phyloP scores from a whole-genome alignment of 2,329 filamentous ascomycete genomes.

The Penicillium nordicum region DNA sequence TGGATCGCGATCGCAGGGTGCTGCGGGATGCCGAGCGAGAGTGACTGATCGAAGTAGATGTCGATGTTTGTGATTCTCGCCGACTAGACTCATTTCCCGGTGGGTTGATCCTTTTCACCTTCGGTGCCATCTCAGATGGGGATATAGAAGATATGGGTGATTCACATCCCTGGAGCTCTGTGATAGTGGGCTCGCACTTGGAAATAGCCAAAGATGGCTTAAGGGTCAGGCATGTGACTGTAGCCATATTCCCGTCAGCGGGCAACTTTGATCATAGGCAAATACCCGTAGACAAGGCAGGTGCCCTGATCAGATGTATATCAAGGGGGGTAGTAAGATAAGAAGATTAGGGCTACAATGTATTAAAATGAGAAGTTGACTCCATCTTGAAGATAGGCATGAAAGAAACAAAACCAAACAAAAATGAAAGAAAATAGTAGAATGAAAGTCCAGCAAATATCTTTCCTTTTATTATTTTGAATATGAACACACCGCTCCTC shows the following conservation, averaged over 20 bases:
- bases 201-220: slow-evolving; percentile 9
- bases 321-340: neutral
- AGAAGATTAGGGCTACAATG: slow-evolving; percentile 17
- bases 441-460: neutral
- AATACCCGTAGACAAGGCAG: neutral
- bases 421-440: neutral
- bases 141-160: slow-evolving; percentile 4
- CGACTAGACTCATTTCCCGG: slow-evolving; percentile 6
- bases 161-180: slow-evolving; percentile 16
- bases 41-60: slow-evolving; percentile 29
- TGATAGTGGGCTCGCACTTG: slow-evolving; percentile 14
- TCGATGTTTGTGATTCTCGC: slow-evolving; percentile 28
- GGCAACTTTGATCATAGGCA: neutral
- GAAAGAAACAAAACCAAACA: neutral
- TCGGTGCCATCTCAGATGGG: slow-evolving; percentile 15
- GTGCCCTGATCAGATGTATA: neutral
- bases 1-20: slow-evolving; percentile 28
- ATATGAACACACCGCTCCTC: slow-evolving; percentile 15
- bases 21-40: slow-evolving; percentile 36
- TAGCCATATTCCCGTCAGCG: slow-evolving; percentile 14
- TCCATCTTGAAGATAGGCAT: slow-evolving; percentile 9
- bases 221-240: slow-evolving; percentile 30
- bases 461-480: neutral
- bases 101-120: slow-evolving; percentile 15
- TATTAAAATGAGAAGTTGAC: slow-evolving; percentile 11